Evolutionary conservation across 2,329 filamentous ascomycete species (phyloP).

Genomic region (Calonectria crousiana): DNA sequence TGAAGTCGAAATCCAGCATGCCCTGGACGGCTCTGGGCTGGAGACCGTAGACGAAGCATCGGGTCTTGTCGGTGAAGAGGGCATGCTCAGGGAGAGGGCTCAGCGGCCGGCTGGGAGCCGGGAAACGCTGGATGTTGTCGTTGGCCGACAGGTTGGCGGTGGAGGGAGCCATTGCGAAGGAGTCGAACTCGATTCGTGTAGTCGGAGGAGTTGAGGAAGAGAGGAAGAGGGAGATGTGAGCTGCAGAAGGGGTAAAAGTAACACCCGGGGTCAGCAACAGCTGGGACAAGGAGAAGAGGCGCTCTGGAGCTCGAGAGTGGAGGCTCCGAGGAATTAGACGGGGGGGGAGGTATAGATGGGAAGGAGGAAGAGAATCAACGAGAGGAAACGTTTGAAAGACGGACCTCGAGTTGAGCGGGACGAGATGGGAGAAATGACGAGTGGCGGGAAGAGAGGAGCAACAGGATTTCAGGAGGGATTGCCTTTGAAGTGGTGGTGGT

Average conservation of each 20-base stretch:
- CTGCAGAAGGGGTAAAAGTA: conserved; percentile 39
- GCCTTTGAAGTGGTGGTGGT: conserved; percentile 29
- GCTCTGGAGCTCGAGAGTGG: conserved; percentile 44
- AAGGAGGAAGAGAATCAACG: conserved; percentile 33
- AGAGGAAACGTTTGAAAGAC: conserved; percentile 39
- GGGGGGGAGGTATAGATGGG: conserved; percentile 32
- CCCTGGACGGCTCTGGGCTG: conserved; percentile 93
- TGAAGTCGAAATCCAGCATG: conserved; percentile 99
- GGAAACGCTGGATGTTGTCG: conserved; percentile 98
- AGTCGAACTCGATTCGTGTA: conserved; percentile 40
- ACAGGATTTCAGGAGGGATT: conserved; percentile 47
- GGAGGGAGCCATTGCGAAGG: conserved; percentile 65
- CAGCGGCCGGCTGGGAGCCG: conserved; percentile 89
- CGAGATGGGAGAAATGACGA: conserved; percentile 28
- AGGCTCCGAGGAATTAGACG: conserved; percentile 45
- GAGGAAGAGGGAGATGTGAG: conserved; percentile 27
- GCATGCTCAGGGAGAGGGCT: conserved; percentile 90
- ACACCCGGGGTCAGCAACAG: conserved; percentile 38
- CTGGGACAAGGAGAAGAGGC: conserved; percentile 29
- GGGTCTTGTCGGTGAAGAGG: conserved; percentile 99
- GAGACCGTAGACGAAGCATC: conserved; percentile 99
- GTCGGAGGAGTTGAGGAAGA: conserved; percentile 22
- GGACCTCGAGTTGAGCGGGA: conserved; percentile 42
- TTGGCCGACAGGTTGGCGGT: conserved; percentile 79
- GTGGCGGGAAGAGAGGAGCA: conserved; percentile 32